Evolutionary conservation across 2,329 filamentous ascomycete species (phyloP).

Genomic region (Rosellinia necatrix): DNA sequence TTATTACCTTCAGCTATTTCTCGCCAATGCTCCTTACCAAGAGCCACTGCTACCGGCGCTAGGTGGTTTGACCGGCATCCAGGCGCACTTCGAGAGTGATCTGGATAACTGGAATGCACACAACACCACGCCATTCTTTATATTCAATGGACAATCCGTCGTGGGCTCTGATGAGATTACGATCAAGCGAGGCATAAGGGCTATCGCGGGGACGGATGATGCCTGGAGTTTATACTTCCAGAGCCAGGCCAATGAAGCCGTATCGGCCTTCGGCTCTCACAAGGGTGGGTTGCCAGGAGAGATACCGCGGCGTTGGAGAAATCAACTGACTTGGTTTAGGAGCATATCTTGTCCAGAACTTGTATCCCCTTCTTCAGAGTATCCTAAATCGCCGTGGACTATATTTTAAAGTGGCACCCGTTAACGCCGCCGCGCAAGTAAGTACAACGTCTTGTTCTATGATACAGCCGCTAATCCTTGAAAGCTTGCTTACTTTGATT

Average conservation of each 20-base stretch:
- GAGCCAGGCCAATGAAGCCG: conserved; percentile 78
- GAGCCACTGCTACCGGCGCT: conserved; percentile 90
- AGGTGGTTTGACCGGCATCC: conserved; percentile 83
- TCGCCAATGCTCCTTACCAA: conserved; percentile 70
- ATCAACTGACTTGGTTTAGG: conserved; percentile 51
- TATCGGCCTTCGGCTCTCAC: conserved; percentile 79
- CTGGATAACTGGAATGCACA: conserved; percentile 72
- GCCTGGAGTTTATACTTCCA: conserved; percentile 90
- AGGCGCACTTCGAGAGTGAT: conserved; percentile 74
- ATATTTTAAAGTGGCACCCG: conserved; percentile 82
- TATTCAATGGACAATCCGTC: conserved; percentile 88
- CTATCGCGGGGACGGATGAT: conserved; percentile 71
- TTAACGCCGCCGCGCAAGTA: conserved; percentile 86
- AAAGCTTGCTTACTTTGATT: conserved; percentile 79
- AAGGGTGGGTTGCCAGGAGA: conserved; percentile 60
- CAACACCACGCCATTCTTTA: conserved; percentile 79
- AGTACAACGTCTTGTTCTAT: conserved; percentile 32
- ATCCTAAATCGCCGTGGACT: conserved; percentile 72
- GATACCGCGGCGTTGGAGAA: neutral
- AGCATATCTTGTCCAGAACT: conserved; percentile 70
- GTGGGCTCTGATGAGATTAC: conserved; percentile 74
- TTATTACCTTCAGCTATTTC: conserved; percentile 81
- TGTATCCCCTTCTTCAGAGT: conserved; percentile 77
- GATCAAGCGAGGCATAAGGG: conserved; percentile 65
- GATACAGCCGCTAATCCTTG: conserved; percentile 32